Conservation (phyloP, 768 basidiomycete genomes). For the Phanerochaete sordida region DNA sequence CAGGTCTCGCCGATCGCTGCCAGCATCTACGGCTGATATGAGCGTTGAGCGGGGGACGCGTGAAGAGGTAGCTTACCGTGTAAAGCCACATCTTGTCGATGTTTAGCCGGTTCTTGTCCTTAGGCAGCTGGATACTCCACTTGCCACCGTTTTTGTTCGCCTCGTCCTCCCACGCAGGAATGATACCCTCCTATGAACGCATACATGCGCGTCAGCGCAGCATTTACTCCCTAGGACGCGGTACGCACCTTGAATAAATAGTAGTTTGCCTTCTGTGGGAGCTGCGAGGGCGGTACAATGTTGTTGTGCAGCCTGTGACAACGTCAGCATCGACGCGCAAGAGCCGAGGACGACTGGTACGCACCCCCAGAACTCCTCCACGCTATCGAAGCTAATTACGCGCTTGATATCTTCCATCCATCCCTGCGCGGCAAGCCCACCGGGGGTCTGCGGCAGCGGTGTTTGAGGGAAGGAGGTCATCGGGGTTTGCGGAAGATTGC, state of each 20-base stretch:
- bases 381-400: slow-evolving; percentile 92
- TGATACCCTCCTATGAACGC: slow-evolving; percentile 76
- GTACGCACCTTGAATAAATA: slow-evolving; percentile 93
- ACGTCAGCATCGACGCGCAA: neutral
- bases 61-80: slow-evolving; percentile 54
- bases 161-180: slow-evolving; percentile 96
- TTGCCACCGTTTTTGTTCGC: slow-evolving; percentile 97
- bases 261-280: slow-evolving; percentile 97
- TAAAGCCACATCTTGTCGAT: slow-evolving; percentile 99
- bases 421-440: slow-evolving; percentile 72
- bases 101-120: slow-evolving; percentile 81
- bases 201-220: neutral
- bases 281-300: slow-evolving; percentile 89
- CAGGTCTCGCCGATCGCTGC: slow-evolving; percentile 99
- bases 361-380: slow-evolving; percentile 99
- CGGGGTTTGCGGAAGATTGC: slow-evolving; percentile 84
- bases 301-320: slow-evolving; percentile 88
- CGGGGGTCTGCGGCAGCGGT: slow-evolving; percentile 68
- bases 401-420: slow-evolving; percentile 99
- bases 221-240: neutral
- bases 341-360: slow-evolving; percentile 23
- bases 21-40: slow-evolving; percentile 69
- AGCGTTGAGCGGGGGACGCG: neutral
- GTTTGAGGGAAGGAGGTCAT: slow-evolving; percentile 74
- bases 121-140: slow-evolving; percentile 97